A percentile compares a stretch with the other conserved stretches of the same genome.
phyloP scores from a whole-genome alignment of 2,329 filamentous ascomycete species.

The Juglanconis sp. region DNA sequence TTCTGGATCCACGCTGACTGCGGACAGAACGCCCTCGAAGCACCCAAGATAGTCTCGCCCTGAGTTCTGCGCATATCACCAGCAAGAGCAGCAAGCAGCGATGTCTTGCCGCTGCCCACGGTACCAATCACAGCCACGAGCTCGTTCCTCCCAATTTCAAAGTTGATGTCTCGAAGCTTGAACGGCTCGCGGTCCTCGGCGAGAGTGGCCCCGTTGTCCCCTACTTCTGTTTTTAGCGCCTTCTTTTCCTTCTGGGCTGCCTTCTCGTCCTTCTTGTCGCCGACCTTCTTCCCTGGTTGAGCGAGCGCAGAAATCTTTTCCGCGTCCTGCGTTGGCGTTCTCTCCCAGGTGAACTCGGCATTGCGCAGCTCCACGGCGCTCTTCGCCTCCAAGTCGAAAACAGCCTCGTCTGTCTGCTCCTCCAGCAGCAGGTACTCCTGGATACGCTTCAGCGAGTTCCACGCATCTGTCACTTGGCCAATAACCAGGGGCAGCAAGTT shows the following conservation, averaged over 20 bases:
- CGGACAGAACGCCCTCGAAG: slow-evolving; percentile 83
- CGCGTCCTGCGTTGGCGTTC: slow-evolving; percentile 53
- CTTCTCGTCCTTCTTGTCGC: slow-evolving; percentile 41
- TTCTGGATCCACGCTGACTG: slow-evolving; percentile 99
- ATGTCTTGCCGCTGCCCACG: slow-evolving; percentile 90
- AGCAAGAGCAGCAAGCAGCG: slow-evolving; percentile 80
- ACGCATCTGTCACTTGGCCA: slow-evolving; percentile 85
- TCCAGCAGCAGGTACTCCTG: slow-evolving; percentile 86
- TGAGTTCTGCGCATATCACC: slow-evolving; percentile 88
- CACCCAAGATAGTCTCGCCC: slow-evolving; percentile 72
- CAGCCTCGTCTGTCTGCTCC: slow-evolving; percentile 72
- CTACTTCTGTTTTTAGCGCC: slow-evolving; percentile 25
- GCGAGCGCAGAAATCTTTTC: slow-evolving; percentile 41
- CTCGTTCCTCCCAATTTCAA: slow-evolving; percentile 70
- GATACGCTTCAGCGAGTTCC: slow-evolving; percentile 78
- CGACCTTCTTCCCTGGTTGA: slow-evolving; percentile 40
- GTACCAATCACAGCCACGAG: slow-evolving; percentile 81
- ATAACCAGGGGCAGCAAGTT: slow-evolving; percentile 87
- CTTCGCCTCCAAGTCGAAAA: slow-evolving; percentile 52
- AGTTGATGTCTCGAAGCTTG: slow-evolving; percentile 64
- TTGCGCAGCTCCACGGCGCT: slow-evolving; percentile 68
- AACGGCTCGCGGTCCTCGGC: slow-evolving; percentile 59
- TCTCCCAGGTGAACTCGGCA: slow-evolving; percentile 87
- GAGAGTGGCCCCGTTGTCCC: slow-evolving; percentile 43
- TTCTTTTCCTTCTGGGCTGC: slow-evolving; percentile 21